These are phyloP conservation scores for Grosmannia huntii DNA, from an alignment of 2,329 filamentous ascomycete genomes.

Conservation along the genomic window DNA sequence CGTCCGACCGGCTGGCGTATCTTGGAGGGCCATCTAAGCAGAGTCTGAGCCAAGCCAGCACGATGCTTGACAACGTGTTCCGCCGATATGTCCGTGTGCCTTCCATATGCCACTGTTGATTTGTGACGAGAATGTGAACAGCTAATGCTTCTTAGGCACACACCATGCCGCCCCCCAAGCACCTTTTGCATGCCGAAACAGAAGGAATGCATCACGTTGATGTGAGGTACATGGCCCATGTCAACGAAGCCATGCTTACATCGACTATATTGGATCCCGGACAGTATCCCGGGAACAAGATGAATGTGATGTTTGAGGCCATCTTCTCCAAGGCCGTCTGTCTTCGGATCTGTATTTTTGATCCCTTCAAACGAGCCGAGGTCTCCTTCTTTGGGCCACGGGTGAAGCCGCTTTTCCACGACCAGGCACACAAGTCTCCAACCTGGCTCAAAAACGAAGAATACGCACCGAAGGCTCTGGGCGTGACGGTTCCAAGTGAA, in stretches of 20 bases:
- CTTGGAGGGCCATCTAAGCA: slow-evolving; percentile 6
- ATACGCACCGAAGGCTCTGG: slow-evolving; percentile 6
- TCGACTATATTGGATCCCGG: slow-evolving; percentile 18
- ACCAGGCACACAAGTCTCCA: slow-evolving; percentile 7
- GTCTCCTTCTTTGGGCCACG: slow-evolving; percentile 15
- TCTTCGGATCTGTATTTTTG: slow-evolving; percentile 16
- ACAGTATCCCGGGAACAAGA: slow-evolving; percentile 2
- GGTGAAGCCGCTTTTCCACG: slow-evolving; percentile 9
- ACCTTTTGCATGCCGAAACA: slow-evolving; percentile 16
- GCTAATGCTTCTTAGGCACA: background rate
- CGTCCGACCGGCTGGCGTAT: slow-evolving; percentile 11
- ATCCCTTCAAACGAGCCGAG: slow-evolving; percentile 4
- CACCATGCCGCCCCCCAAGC: slow-evolving; percentile 5
- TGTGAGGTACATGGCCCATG: slow-evolving; percentile 16
- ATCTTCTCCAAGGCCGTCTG: slow-evolving; percentile 14
- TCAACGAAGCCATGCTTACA: slow-evolving; percentile 15
- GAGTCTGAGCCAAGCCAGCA: slow-evolving; percentile 1
- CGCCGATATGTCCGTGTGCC: slow-evolving; percentile 6
- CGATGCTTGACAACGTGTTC: slow-evolving; percentile 14
- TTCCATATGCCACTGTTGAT: background rate
- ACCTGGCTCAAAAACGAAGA: slow-evolving; percentile 6
- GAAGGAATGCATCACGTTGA: slow-evolving; percentile 14
- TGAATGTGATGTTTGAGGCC: slow-evolving; percentile 8
- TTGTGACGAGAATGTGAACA: no score
- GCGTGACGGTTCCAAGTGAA: background rate